Evolutionary conservation across 2,329 filamentous ascomycete species (phyloP).

Genomic region (Paraphoma chrysanthemicola): DNA sequence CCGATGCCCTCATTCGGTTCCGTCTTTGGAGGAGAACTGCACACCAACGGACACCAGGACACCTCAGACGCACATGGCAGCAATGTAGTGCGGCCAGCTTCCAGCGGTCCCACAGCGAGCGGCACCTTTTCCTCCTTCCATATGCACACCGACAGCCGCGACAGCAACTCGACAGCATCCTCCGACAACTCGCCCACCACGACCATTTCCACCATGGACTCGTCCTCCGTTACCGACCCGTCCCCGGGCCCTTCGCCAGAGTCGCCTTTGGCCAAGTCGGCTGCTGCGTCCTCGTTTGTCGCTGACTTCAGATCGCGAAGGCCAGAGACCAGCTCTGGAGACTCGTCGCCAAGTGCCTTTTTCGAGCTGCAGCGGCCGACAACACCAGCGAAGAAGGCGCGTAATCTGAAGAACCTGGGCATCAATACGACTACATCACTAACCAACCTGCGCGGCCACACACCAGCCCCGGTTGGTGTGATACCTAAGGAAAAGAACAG

Average conservation of each 20-base stretch:
- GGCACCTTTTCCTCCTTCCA: conserved; percentile 58
- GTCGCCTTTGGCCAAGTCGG: conserved; percentile 78
- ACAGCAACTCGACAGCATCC: conserved; percentile 84
- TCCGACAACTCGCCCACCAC: conserved; percentile 95
- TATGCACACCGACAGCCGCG: conserved; percentile 70
- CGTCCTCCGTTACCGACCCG: conserved; percentile 85
- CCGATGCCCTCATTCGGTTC: conserved; percentile 78
- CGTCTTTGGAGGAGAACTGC: conserved; percentile 70
- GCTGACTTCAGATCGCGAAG: conserved; percentile 57
- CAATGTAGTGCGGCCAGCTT: conserved; percentile 41
- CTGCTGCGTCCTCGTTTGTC: conserved; percentile 72
- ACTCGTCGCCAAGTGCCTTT: conserved; percentile 57
- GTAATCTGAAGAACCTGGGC: conserved; percentile 84
- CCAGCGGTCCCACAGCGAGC: conserved; percentile 42
- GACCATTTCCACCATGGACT: conserved; percentile 90
- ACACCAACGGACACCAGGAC: conserved; percentile 55
- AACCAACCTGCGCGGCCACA: conserved; percentile 53
- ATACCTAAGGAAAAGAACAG: conserved; percentile 54
- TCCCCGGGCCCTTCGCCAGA: conserved; percentile 91
- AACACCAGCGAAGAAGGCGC: conserved; percentile 70
- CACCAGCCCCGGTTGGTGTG: conserved; percentile 60
- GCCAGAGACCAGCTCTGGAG: conserved; percentile 49
- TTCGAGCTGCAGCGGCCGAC: conserved; percentile 58
- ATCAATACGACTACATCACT: conserved; percentile 69
- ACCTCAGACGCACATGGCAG: conserved; percentile 46